phyloP scores from a whole-genome alignment of 805 yeast genomes.

The Candida piceae region DNA sequence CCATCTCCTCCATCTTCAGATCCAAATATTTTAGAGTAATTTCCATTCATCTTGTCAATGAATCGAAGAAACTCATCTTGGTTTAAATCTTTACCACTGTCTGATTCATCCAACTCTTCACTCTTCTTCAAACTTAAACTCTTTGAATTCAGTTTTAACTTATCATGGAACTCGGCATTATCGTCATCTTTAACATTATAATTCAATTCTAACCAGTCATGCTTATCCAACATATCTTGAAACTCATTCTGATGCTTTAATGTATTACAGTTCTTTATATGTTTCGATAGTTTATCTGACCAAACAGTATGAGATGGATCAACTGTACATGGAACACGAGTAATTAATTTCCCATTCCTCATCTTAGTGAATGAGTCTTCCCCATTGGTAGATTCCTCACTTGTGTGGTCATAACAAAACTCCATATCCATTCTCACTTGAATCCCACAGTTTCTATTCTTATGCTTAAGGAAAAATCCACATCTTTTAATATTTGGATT shows the following conservation, averaged over 20 bases:
- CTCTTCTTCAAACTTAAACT: background rate
- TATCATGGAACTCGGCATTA: conserved; percentile 1
- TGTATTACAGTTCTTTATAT: conserved; percentile 58
- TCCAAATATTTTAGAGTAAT: conserved; percentile 3
- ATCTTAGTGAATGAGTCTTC: conserved; percentile 12
- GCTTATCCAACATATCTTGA: conserved; percentile 25
- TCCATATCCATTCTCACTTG: conserved; percentile 44
- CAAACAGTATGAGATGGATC: conserved; percentile 74
- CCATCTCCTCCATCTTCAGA: conserved; percentile 5
- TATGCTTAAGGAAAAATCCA: conserved; percentile 42
- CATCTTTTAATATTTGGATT: conserved; percentile 31
- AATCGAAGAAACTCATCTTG: conserved; percentile 20
- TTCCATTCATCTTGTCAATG: conserved; percentile 10
- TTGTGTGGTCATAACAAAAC: conserved; percentile 69
- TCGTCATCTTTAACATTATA: conserved; percentile 34
- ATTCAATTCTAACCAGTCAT: conserved; percentile 45
- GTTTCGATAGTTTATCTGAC: conserved; percentile 50
- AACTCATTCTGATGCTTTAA: conserved; percentile 27
- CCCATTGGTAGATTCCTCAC: conserved; percentile 4
- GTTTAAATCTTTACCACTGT: conserved; percentile 7
- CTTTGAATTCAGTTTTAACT: background rate
- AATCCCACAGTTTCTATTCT: conserved; percentile 56
- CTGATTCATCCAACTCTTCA: background rate
- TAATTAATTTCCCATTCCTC: conserved; percentile 25
- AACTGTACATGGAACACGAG: conserved; percentile 67